Evolutionary conservation across 169 alveolate species (phyloP).

Genomic region (Besnoitia besnoiti): DNA sequence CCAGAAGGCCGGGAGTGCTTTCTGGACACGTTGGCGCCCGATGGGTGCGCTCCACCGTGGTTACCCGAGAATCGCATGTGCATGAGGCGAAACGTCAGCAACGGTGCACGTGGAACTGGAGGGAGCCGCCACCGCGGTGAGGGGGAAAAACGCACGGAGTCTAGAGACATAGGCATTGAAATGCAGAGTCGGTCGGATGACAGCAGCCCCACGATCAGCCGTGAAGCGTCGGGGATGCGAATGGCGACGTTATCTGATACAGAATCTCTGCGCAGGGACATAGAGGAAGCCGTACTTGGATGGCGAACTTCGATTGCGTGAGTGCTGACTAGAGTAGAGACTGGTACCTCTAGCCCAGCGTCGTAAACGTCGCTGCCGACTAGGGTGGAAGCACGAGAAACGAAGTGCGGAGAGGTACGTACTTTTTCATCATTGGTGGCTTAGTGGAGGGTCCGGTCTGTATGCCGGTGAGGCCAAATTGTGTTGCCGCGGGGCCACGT

Average conservation of each 20-base stretch:
- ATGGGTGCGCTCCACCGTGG: neutral
- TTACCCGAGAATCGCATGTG: neutral
- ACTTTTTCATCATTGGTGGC: no score
- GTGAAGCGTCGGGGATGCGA: neutral
- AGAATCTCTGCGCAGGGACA: neutral
- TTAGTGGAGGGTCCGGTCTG: no score
- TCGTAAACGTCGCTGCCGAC: no score
- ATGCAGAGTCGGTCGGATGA: neutral
- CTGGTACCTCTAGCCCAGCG: no score
- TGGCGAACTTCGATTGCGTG: no score
- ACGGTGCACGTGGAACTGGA: neutral
- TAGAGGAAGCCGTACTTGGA: neutral
- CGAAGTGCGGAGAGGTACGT: no score
- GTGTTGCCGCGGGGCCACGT: no score
- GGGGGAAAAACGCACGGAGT: no score
- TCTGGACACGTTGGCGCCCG: neutral
- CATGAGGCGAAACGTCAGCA: neutral
- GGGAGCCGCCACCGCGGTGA: neutral
- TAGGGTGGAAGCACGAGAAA: no score
- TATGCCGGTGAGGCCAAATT: no score
- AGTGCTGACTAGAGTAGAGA: no score
- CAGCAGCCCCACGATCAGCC: neutral
- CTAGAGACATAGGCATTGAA: neutral
- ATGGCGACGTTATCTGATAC: neutral
- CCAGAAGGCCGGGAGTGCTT: neutral